Conservation (phyloP, 176 grass and related monocot genomes). For the Lolium perenne region DNA sequence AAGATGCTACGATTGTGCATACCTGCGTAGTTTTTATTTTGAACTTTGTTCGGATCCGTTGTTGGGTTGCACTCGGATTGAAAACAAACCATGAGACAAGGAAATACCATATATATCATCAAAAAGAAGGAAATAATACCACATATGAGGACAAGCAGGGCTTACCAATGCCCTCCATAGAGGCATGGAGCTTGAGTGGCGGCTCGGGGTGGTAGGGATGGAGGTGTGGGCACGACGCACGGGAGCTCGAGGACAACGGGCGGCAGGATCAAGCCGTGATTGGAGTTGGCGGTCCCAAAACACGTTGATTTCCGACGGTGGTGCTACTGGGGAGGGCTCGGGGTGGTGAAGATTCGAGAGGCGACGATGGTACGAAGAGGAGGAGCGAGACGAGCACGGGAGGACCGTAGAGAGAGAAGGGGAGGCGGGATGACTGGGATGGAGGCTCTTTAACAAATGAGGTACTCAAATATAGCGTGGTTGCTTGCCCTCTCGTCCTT, state of each 20-base stretch:
- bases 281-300: no score
- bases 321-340: no score
- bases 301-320: no score
- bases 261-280: not conserved
- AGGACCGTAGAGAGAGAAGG: no score
- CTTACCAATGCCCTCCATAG: not conserved
- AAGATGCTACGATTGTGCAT: not conserved
- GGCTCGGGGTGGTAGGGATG: not conserved
- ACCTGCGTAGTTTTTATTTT: no score
- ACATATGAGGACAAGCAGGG: not conserved
- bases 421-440: no score
- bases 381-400: not conserved
- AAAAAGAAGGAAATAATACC: no score
- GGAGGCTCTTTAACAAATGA: no score
- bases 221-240: not conserved
- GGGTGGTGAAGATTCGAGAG: not conserved
- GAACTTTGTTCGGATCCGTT: not conserved
- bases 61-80: not conserved
- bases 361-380: not conserved
- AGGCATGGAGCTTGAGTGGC: not conserved
- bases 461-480: no score
- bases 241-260: not conserved
- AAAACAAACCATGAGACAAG: not conserved
- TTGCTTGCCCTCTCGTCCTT: no score
- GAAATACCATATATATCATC: not conserved